Base-by-base conservation (phyloP, 805 yeast species). In the Cephaloascus albidus region DNA sequence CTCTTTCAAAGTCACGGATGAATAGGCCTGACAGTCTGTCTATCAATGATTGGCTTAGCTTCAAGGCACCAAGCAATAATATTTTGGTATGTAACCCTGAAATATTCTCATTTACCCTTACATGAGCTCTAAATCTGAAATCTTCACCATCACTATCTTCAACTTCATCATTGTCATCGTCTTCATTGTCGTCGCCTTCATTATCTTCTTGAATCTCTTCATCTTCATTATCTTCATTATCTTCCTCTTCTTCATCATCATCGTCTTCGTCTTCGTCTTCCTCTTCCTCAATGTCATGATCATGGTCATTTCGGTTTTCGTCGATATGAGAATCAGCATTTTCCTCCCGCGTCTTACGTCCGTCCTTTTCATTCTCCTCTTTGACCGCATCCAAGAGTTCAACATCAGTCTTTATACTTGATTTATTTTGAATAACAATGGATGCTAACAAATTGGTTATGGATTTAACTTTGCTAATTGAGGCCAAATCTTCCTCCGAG, bases 361-460 rank as follows among this genome's bases (percentile, higher is more conserved):
- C n/a, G n/a, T n/a, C n/a, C n/a, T n/a, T n/a, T n/a, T n/a, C n/a
- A 12, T 43, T 38, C n/a, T 34, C 43, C 15, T 48, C 49, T 6
- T 45, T 38, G 12, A 47, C 47, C 18, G 45, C 48, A 20, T 31
- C 36, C 19, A 36, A 28, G 4, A 38, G 31, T 10, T 43, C 18
- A 14, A 43, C 43, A 20, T 36, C 42, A 31, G 49, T 45, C 2
- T 40, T 35, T 4, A 65, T 44, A 1, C 52, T 36, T 15, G 59
- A 46, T 40, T 65, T 70, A 20, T 72, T 69, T 36, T 77, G 82
- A n/a, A 77, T 76, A 4, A 79, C 66, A 15, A 78, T 65, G 0
- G 89, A 76, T 2, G 83, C 79, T 20, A 81, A 56, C 5, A 81
- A 50, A 12, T 70, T 69, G 2, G 74, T 60, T 2, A 80, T 60